Conservation (phyloP, 805 yeast species). For the Candida koratica region DNA sequence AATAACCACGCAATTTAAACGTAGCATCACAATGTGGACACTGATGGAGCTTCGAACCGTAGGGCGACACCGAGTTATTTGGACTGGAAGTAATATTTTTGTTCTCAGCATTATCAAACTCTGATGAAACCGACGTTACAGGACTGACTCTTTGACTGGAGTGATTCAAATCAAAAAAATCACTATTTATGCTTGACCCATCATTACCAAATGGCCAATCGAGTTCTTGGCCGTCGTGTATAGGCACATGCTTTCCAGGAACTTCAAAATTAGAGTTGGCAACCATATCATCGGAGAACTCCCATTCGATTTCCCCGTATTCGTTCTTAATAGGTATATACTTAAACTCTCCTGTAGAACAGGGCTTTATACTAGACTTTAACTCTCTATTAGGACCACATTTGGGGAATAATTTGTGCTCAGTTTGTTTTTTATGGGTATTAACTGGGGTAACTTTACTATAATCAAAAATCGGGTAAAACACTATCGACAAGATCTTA, state of each 20-base stretch:
- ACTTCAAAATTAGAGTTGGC: neutral
- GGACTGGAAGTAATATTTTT: constrained; percentile 28
- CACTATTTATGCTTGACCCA: constrained; percentile 6
- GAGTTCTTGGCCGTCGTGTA: constrained; percentile 40
- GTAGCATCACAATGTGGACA: constrained; percentile 48
- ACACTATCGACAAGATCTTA: constrained; percentile 8
- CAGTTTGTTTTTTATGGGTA: neutral
- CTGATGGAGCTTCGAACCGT: constrained; percentile 23
- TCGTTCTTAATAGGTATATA: constrained; percentile 49
- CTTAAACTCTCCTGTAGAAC: constrained; percentile 49
- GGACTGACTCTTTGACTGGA: constrained; percentile 18
- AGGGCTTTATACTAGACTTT: constrained; percentile 24
- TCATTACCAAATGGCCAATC: constrained; percentile 52
- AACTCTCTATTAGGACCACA: neutral
- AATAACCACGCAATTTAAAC: constrained; percentile 50
- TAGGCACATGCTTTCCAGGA: constrained; percentile 10
- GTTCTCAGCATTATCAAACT: constrained; percentile 12
- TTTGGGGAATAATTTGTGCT: constrained; percentile 8
- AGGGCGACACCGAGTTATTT: constrained; percentile 21
- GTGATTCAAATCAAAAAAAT: constrained; percentile 1
- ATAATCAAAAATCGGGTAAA: constrained; percentile 3
- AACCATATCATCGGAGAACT: constrained; percentile 41
- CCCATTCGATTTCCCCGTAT: constrained; percentile 58
- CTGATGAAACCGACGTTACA: constrained; percentile 35
- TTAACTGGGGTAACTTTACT: neutral